phyloP scores from a whole-genome alignment of 345 rosid species.

The Hibiscus syriacus region DNA sequence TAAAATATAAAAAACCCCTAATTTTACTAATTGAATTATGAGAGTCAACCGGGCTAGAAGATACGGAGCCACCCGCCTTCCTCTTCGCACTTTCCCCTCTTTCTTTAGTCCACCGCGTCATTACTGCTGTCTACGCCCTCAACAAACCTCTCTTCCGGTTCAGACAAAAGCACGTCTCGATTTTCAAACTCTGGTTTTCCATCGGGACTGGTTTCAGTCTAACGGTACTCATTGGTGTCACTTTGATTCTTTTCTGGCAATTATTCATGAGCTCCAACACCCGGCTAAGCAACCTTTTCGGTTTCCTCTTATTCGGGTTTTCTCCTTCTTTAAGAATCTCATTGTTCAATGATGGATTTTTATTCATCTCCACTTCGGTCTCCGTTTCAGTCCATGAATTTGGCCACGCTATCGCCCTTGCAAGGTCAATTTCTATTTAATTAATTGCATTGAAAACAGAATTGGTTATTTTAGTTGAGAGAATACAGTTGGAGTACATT shows the following conservation, averaged over 20 bases:
- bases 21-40: neutral
- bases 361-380: conserved; percentile 52
- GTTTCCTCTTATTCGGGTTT: conserved; percentile 31
- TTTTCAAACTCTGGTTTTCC: conserved; percentile 62
- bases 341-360: conserved; percentile 33
- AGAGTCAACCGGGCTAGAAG: conserved; percentile 8
- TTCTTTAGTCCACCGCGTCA: neutral
- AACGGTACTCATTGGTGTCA: conserved; percentile 42
- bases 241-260: conserved; percentile 13
- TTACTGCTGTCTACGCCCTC: conserved; percentile 9
- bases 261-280: conserved; percentile 3
- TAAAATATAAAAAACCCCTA: no score
- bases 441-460: neutral
- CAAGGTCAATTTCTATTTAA: conserved; percentile 42
- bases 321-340: conserved; percentile 42
- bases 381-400: conserved; percentile 75
- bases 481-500: conserved; percentile 67
- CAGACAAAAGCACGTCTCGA: conserved; percentile 6
- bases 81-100: conserved; percentile 4
- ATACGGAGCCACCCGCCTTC: conserved; percentile 5
- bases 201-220: conserved; percentile 70
- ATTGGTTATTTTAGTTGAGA: conserved; percentile 20
- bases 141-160: conserved; percentile 15
- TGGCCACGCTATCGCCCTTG: conserved; percentile 89
- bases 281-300: conserved; percentile 9